Conservation (phyloP, 1,139 yeast genomes). For the Saccharomyces hybrid region DNA sequence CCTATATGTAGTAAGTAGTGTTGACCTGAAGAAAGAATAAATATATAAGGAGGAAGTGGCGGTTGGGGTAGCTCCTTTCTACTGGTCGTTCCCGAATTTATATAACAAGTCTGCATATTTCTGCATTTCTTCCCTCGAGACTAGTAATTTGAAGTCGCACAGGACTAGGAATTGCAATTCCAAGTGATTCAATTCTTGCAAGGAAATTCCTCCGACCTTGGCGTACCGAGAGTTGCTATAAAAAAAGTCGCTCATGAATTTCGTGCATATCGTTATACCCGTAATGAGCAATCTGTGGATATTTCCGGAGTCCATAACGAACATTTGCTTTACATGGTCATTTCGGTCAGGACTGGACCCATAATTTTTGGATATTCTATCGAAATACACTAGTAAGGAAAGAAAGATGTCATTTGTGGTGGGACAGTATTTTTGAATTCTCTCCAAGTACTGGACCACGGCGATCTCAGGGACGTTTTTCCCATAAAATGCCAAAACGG, state of each 20-base stretch:
- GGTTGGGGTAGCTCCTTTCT: not conserved
- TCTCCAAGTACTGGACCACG: conserved; percentile 76
- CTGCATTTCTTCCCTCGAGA: conserved; percentile 84
- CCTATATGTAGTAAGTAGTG: not conserved
- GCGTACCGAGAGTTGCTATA: conserved; percentile 95
- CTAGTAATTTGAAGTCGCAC: conserved; percentile 79
- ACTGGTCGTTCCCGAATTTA: conserved; percentile 58
- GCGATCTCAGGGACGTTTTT: conserved; percentile 84
- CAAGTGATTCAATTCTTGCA: conserved; percentile 85
- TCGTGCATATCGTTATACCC: conserved; percentile 91
- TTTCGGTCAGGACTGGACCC: conserved; percentile 31
- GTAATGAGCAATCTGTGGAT: conserved; percentile 89
- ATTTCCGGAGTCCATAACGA: conserved; percentile 93
- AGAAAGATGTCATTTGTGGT: conserved; percentile 94
- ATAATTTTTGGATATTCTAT: conserved; percentile 85
- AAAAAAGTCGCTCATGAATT: conserved; percentile 91
- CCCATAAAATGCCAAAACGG: too few relatives aligned
- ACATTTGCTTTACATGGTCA: conserved; percentile 41
- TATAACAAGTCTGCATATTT: conserved; percentile 80
- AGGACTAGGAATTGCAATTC: conserved; percentile 82
- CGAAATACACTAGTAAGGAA: conserved; percentile 84
- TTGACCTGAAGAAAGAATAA: too few relatives aligned
- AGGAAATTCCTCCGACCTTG: conserved; percentile 92
- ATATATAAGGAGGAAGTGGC: too few relatives aligned
- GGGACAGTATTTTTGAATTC: conserved; percentile 94